Conservation (phyloP, 257 asterid genomes). For the Solanum okadae region DNA sequence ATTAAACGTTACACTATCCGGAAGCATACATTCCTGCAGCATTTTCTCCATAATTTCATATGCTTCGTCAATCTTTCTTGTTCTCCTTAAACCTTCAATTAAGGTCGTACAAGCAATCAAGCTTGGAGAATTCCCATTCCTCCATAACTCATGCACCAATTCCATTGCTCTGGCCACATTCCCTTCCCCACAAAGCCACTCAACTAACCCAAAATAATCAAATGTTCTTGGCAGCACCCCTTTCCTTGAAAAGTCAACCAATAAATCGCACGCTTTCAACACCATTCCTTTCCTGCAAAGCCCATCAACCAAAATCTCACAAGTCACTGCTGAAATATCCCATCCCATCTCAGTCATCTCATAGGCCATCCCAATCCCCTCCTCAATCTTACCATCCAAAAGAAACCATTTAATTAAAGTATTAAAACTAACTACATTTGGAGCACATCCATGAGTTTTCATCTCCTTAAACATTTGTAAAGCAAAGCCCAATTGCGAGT, state of each 20-base stretch:
- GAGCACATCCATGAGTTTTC: constrained; percentile 72
- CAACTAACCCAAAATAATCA: constrained; percentile 46
- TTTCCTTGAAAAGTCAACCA: constrained; percentile 47
- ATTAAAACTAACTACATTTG: constrained; percentile 85
- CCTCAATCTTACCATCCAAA: constrained; percentile 55
- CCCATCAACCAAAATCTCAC: constrained; percentile 73
- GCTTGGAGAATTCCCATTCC: constrained; percentile 46
- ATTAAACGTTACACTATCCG: constrained; percentile 72
- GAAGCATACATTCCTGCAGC: constrained; percentile 46
- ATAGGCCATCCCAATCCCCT: constrained; percentile 65
- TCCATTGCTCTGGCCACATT: constrained; percentile 37
- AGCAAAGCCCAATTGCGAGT: constrained; percentile 38
- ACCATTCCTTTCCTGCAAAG: constrained; percentile 51
- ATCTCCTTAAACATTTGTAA: constrained; percentile 72
- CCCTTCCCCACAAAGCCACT: constrained; percentile 44
- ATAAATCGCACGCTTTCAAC: constrained; percentile 44
- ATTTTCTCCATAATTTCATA: constrained; percentile 40
- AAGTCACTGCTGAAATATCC: constrained; percentile 56
- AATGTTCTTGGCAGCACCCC: constrained; percentile 48
- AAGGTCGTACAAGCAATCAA: constrained; percentile 56
- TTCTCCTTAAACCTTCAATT: constrained; percentile 53
- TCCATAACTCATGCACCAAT: constrained; percentile 65
- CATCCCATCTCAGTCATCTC: constrained; percentile 84
- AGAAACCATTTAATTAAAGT: constrained; percentile 79
- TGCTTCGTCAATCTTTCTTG: constrained; percentile 28